phyloP scores from a whole-genome alignment of 2,329 filamentous ascomycete species.

The Colletotrichum navitas region DNA sequence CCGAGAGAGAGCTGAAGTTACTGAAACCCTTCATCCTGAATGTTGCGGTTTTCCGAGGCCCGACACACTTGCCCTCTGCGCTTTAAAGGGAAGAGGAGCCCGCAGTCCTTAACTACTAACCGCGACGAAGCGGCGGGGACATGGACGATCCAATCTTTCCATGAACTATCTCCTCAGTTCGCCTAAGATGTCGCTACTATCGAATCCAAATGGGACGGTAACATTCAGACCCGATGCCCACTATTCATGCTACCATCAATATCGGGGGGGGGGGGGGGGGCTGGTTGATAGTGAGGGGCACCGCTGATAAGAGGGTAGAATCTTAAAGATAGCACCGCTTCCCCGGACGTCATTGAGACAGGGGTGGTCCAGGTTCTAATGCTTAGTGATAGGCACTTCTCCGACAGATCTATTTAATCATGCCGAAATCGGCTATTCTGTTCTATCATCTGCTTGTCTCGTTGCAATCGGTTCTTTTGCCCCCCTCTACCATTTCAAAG shows the following conservation, averaged over 20 bases:
- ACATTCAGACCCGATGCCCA: slow-evolving; percentile 35
- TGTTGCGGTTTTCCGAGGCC: neutral
- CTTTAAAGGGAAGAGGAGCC: slow-evolving; percentile 1
- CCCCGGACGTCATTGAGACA: slow-evolving; percentile 17
- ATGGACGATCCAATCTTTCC: slow-evolving; percentile 21
- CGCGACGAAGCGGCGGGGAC: neutral
- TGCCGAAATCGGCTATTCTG: neutral
- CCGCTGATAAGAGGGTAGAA: slow-evolving; percentile 28
- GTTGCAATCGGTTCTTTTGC: neutral
- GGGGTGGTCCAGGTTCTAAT: neutral
- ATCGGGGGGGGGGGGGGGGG: neutral
- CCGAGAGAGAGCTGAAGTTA: neutral
- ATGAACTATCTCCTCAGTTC: slow-evolving; percentile 14
- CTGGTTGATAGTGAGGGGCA: slow-evolving; percentile 29
- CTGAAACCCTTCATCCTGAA: slow-evolving; percentile 26
- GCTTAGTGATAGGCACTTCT: neutral
- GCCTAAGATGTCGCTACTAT: slow-evolving; percentile 14
- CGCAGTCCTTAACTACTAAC: slow-evolving; percentile 18
- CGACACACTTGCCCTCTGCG: neutral
- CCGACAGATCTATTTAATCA: neutral
- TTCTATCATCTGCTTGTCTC: neutral
- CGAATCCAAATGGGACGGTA: slow-evolving; percentile 33
- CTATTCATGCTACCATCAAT: slow-evolving; percentile 39
- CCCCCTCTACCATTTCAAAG: neutral
- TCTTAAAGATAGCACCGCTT: slow-evolving; percentile 22